Evolutionary conservation across 257 asterid species (phyloP), one percentile per base, ranked within the genome.

Genomic region (Solanum rostratum): DNA sequence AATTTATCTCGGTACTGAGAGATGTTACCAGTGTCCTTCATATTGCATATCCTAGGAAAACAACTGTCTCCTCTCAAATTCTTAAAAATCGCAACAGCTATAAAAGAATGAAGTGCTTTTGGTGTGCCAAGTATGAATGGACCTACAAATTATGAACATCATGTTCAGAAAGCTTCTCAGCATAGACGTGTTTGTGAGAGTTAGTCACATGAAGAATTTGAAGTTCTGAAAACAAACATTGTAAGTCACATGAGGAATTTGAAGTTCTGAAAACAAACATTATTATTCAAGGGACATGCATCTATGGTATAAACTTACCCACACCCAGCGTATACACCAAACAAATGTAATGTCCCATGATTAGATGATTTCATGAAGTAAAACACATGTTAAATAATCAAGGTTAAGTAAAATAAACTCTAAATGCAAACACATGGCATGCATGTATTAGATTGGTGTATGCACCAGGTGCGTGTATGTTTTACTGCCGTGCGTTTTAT

Each of bases 1-100:
- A 95, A 88, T 59, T 87, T 87, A 85, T 69, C 87, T 86, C 95
- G 89, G 83, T 94, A 95, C 57, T 88, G 91, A 10, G 89, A 89
- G 84, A 95, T 93, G 86, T 73, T 85, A 54, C 89, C 88, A 84
- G 87, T 83, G 71, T 81, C 83, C 80, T 53, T 90, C 98, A 95
- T 95, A 62, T 49, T 84, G 88, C 88, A 87, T 85, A 82, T 88
- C 87, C 87, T 80, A 84, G 46, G 81, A 80, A 87, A 84, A 63
- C 29, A 4, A 78, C 81, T 10, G 70, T 24, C 8, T 70, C 16
- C 83, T 73, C 20, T 52, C 60, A 46, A 73, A 46, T 45, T 82
- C 88, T 85, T 53, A 83, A 27, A 85, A 53, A 46, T 53, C 54
- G 18, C 49, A 82, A 62, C 41, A 82, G 84, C 69, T 66, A 66